These are phyloP conservation scores for Candida hispaniensis DNA, from an alignment of 805 yeast genomes.

Conservation along the genomic window DNA sequence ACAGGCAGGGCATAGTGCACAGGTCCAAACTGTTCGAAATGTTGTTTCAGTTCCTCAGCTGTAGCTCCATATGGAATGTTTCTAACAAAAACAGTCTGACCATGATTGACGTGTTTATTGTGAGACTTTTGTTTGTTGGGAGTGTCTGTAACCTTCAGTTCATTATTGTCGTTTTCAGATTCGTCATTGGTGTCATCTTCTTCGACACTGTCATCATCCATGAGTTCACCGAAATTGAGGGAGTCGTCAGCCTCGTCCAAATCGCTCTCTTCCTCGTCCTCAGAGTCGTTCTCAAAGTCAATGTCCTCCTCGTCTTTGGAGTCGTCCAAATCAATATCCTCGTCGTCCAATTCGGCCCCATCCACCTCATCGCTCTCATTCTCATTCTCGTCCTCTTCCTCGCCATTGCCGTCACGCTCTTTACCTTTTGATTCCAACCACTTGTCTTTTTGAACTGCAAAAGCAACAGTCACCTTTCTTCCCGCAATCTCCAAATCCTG, in stretches of 20 bases:
- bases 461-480: conserved; percentile 87
- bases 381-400: conserved; percentile 33
- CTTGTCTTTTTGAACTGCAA: conserved; percentile 76
- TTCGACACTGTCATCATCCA: conserved; percentile 27
- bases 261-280: conserved; percentile 26
- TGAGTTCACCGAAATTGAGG: conserved; percentile 25
- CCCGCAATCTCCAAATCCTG: conserved; percentile 74
- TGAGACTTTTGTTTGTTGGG: conserved; percentile 25
- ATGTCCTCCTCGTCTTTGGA: conserved; percentile 31
- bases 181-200: conserved; percentile 33
- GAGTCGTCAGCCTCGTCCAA: conserved; percentile 27
- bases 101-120: no score
- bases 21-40: conserved; percentile 73
- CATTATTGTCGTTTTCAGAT: conserved; percentile 29
- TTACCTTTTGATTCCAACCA: conserved; percentile 48
- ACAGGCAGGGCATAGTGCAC: conserved; percentile 92
- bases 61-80: conserved; percentile 94
- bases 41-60: conserved; percentile 61
- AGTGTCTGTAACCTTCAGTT: conserved; percentile 22
- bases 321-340: conserved; percentile 26
- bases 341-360: conserved; percentile 31
- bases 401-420: conserved; percentile 33
- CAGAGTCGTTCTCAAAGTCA: no score
- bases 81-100: conserved; percentile 66
- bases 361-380: conserved; percentile 33